Base-by-base conservation (phyloP, 2,329 filamentous ascomycete genomes). In the Fusarium nisikadoi region DNA sequence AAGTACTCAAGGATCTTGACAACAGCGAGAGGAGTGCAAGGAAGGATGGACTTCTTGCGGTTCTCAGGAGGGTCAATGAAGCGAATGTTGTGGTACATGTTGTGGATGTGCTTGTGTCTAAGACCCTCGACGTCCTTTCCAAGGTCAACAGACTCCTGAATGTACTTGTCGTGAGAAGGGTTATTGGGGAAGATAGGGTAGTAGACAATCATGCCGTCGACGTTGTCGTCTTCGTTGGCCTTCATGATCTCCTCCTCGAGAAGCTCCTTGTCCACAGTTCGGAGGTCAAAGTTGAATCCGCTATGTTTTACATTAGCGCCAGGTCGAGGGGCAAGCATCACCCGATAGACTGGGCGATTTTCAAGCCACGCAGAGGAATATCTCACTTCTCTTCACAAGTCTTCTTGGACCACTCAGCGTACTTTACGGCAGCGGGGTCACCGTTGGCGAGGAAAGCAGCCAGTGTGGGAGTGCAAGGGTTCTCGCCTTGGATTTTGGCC, bases 51-150 rank as follows among this genome's bases (percentile, higher is more conserved):
- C 86, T 99, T 98, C 81, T 94, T 93, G 65, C 86, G 87, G 81
- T 94, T 93, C 46, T 87, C 82, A 8, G 92, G 92, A 29, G 91
- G 86, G 83, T 99, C 96, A 62, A 99, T 87, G 85, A 95, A 98
- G 73, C 96, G 94, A 77, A 97, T 90, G 85, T 99, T 99, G 86
- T 98, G 93, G 85, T 98, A 99, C 95, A 99, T 98, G 88, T 99
- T 99, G 89, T 95, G 95, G 79, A 98, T 92, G 84, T 98, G 95
- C 80, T 91, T 92, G 83, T 98, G 95, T 76, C 92, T 94, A 65
- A 99, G 90, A 39, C 96, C 96, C 83, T 99, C 96, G 74, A 99
- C 95, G 79, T 99, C 96, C 83, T 99, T 98, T 81, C 89, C 85
- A 46, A 97, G 88, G 62, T 94, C 91, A 62, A 98, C 94, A 6